Percentiles rank a stretch among this genome's conserved stretches.
Conservation (phyloP, 75 land plant genomes). For the Pinus taeda region DNA sequence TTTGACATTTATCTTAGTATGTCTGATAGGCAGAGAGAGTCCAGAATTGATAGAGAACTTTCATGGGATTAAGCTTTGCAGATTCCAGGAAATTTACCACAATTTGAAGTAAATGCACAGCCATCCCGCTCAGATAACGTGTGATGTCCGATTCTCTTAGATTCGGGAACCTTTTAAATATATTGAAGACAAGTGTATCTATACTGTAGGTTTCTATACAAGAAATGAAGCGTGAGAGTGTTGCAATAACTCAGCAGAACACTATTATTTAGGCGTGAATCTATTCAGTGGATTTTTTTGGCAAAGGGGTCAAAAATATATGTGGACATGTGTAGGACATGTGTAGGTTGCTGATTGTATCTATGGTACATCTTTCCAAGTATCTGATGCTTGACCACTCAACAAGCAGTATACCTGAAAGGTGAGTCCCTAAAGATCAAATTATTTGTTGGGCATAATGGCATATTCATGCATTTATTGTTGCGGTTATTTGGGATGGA, state of each 20-base stretch:
- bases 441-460: not conserved
- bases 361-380: not conserved
- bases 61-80: not conserved
- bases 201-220: not conserved
- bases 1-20: conserved; percentile 1
- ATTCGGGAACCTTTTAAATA: not conserved
- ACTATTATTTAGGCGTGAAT: not conserved
- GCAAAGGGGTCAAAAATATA: not conserved
- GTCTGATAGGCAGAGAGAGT: not conserved
- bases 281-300: not conserved
- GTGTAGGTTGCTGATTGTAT: not conserved
- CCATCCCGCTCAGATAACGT: not conserved
- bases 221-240: no score
- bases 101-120: not conserved
- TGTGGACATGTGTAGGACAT: not conserved
- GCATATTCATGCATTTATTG: not conserved
- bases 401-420: not conserved
- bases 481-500: conserved; percentile 6
- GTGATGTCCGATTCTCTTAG: not conserved
- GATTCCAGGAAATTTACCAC: not conserved
- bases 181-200: conserved; percentile 4
- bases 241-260: conserved; percentile 1
- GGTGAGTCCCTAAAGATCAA: not conserved
- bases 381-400: not conserved
- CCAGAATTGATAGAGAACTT: not conserved